Conservation (phyloP, 163 green algal species). For the Chlamydomonas reinhardtii region DNA sequence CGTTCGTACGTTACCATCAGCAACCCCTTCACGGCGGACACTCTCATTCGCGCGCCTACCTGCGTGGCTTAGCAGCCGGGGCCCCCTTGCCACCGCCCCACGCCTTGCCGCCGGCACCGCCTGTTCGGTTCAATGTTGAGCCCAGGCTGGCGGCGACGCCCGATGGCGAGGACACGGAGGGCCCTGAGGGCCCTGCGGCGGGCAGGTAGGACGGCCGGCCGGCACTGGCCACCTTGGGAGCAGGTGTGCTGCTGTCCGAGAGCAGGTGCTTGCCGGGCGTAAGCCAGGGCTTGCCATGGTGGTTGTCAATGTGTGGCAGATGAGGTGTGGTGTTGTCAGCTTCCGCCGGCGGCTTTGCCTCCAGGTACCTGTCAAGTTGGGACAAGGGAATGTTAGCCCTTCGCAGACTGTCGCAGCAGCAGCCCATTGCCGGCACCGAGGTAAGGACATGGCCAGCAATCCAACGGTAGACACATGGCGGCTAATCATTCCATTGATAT, state of each 20-base stretch:
- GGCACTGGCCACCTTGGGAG: slow-evolving; percentile 3
- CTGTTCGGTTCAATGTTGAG: not conserved
- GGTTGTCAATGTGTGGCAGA: slow-evolving; percentile 10
- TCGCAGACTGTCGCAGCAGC: too few relatives aligned
- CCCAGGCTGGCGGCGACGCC: not conserved
- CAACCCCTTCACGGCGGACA: too few relatives aligned
- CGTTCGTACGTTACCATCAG: too few relatives aligned
- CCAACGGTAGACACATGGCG: too few relatives aligned
- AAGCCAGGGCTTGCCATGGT: slow-evolving; percentile 40
- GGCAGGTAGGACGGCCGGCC: not conserved
- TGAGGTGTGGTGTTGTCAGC: not conserved
- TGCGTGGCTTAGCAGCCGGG: not conserved
- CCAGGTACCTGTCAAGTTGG: slow-evolving; percentile 9
- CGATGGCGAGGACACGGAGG: not conserved
- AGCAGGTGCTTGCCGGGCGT: slow-evolving; percentile 39
- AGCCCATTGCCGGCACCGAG: too few relatives aligned
- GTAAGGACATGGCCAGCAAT: too few relatives aligned
- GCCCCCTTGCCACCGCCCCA: not conserved
- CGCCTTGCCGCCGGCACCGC: not conserved
- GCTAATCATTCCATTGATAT: too few relatives aligned
- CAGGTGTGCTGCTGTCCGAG: not conserved
- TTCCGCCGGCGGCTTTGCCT: not conserved
- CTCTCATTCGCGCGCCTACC: not conserved
- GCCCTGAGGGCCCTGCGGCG: not conserved
- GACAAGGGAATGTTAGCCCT: too few relatives aligned